Conservation (phyloP, 2,329 filamentous ascomycete species). For the Chaetomium olivaceum region DNA sequence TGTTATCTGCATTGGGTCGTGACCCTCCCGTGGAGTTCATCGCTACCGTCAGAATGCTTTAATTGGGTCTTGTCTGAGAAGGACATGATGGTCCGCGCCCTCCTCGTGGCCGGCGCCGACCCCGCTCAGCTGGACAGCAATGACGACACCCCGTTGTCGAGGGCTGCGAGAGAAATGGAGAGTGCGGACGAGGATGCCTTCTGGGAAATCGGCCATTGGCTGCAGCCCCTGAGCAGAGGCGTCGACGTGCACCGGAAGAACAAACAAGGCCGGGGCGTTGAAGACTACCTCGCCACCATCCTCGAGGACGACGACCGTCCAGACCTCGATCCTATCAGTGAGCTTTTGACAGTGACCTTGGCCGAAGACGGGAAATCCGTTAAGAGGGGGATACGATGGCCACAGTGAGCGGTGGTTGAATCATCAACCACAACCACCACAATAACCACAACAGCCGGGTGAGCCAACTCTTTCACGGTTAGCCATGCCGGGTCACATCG, state of each 20-base stretch:
- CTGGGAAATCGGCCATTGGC: background rate
- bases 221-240: slow-evolving; percentile 12
- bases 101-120: slow-evolving; percentile 17
- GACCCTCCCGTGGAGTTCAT: background rate
- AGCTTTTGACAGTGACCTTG: background rate
- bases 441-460: no score
- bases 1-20: slow-evolving; percentile 16
- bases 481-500: no score
- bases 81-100: background rate
- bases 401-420: background rate
- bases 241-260: slow-evolving; percentile 13
- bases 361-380: background rate
- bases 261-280: background rate
- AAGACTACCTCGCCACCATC: background rate
- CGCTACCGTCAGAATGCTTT: background rate
- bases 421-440: no score
- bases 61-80: background rate
- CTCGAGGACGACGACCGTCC: background rate
- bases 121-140: background rate
- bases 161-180: background rate
- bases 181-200: background rate
- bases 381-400: background rate
- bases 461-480: no score
- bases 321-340: background rate
- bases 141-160: background rate